Evolutionary conservation across 1,139 yeast genomes (phyloP).

Genomic region (Candida anutae): DNA sequence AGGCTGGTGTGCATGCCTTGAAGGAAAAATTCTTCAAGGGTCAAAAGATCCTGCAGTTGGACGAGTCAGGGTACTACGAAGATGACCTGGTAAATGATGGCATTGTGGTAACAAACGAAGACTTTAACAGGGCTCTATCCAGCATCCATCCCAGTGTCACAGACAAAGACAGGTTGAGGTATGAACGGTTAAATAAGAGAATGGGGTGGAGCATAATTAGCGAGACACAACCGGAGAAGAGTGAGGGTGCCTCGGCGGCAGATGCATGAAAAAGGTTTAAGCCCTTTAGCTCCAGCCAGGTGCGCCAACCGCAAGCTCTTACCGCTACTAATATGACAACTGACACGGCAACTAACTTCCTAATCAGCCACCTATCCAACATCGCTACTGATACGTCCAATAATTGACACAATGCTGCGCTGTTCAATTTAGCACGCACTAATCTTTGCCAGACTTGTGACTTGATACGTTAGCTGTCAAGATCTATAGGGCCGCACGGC

Average conservation of each 20-base stretch:
- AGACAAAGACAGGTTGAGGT: constrained; percentile 73
- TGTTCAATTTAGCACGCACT: no score
- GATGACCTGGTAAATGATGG: constrained; percentile 22
- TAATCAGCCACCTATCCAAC: no score
- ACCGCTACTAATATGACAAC: no score
- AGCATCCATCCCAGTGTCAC: constrained; percentile 87
- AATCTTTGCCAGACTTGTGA: no score
- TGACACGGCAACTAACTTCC: no score
- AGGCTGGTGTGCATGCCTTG: constrained; percentile 85
- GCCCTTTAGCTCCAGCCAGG: no score
- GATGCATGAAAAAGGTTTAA: no score
- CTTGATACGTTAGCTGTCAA: no score
- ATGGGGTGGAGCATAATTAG: constrained; percentile 48
- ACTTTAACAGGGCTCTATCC: constrained; percentile 64
- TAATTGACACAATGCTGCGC: no score
- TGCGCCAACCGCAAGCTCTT: no score
- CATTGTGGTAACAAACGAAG: constrained; percentile 52
- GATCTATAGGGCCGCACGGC: no score
- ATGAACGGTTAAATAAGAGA: constrained; percentile 54
- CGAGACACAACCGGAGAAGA: constrained; percentile 8
- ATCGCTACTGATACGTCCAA: no score
- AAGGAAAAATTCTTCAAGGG: constrained; percentile 56
- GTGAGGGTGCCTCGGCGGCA: constrained; percentile 1
- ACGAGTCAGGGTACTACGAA: constrained; percentile 33
- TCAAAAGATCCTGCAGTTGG: constrained; percentile 43